Evolutionary conservation across 805 yeast genomes (phyloP), one percentile per base, ranked within the genome.

Genomic region (Candida quercuum): DNA sequence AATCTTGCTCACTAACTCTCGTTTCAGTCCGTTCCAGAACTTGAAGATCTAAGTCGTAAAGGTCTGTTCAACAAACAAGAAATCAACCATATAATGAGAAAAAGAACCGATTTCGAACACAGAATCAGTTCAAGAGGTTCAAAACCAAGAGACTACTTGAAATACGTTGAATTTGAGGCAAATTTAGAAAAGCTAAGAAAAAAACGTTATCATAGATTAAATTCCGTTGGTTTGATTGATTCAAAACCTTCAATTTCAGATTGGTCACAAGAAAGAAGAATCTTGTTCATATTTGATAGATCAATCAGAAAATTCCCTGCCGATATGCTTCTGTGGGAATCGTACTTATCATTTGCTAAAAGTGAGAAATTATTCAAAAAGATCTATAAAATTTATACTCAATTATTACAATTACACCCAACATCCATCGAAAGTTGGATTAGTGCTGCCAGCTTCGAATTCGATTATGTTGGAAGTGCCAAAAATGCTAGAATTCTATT

Each of bases 51-150:
- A 24, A 78, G 81, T 41, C 75, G 75, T 40, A 82, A 86, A 52
- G 88, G 88, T 3, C 68, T 93, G 5, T 93, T 93, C 59, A 81
- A 78, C 29, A 84, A 84, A 49, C 75, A 74, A 48, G 99, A 93
- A 61, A 78, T 88, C 47, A 78, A 81, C 28, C 71, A 74, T 67
- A 82, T 93, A 37, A 86, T 91, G 87, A 81, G 93, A 63, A 76
- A 88, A 56, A 75, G 99, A 64, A 91, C 97, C 0, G 97, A 89
- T 61, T 93, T 88, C 52, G 99, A 93, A 62, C 96, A 93, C 59
- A 66, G 95, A 40, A 75, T 93, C 37, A 74, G 76, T 32, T 86
- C 95, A 30, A 72, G 98, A 60, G 95, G 93, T 1, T 76, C 89
- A 11, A 78, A 74, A 45, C 74, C 86, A 2, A 64, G 74, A 37